Conservation (phyloP, 2,329 filamentous ascomycete species). For the Calonectria hawksworthii region DNA sequence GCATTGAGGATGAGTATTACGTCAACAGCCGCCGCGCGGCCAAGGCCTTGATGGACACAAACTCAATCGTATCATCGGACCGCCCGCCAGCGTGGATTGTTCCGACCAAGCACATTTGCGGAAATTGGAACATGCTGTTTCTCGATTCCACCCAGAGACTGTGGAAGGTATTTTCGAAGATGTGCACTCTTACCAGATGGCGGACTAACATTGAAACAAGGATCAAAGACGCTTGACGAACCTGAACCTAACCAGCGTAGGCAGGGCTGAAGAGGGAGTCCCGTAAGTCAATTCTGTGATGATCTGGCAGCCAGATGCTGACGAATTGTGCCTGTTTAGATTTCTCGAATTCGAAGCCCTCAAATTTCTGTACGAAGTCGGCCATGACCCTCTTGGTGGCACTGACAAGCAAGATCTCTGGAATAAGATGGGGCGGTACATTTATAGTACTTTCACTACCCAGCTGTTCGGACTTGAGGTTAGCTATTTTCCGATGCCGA, state of each 20-base stretch:
- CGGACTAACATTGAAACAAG: not conserved
- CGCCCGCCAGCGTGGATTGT: not conserved
- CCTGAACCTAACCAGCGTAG: not conserved
- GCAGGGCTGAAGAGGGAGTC: not conserved
- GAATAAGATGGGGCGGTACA: not conserved
- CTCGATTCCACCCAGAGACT: not conserved
- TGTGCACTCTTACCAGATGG: not conserved
- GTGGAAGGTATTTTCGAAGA: not conserved
- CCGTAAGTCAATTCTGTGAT: not conserved
- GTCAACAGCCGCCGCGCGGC: not conserved
- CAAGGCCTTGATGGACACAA: not conserved
- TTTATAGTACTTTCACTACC: not conserved
- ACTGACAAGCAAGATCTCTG: not conserved
- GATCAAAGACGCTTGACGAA: not conserved
- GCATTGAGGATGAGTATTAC: not conserved
- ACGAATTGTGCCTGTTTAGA: not conserved
- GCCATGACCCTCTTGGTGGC: not conserved
- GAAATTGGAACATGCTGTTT: not conserved
- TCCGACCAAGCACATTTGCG: not conserved
- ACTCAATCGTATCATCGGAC: not conserved
- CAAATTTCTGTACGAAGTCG: not conserved
- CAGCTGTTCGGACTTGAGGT: not conserved
- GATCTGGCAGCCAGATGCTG: not conserved
- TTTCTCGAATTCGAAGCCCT: not conserved
- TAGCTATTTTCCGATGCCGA: too few species aligned